Base-by-base conservation (phyloP, 495 filamentous ascomycete genomes). In the Margaritispora aquatica region DNA sequence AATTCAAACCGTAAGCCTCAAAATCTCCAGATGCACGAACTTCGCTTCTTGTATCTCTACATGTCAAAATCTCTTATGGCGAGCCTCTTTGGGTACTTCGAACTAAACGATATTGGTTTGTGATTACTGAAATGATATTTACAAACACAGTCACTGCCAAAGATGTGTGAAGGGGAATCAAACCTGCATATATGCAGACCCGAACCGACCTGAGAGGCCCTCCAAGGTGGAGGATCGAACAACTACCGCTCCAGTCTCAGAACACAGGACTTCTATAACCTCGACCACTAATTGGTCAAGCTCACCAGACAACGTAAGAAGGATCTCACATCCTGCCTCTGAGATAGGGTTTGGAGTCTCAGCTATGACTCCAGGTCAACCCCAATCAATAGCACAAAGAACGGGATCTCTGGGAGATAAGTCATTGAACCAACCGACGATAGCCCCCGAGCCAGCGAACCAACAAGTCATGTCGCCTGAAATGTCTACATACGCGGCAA, bases 381-480 rank as follows among this genome's bases (percentile, higher is more conserved):
- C 21, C 19, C 38, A 44, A 44, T 2, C 38, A 3, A 44, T 3
- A 15, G 19, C 19, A 15, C 38, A 7, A 2, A n/a, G 38, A n/a
- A 17, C 17, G 19, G 8, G 38, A 8, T 44, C 38, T n/a, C 17
- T 17, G 38, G 15, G 38, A 15, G 17, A 44, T n/a, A 3, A 44
- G 3, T 3, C 15, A 15, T 2, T 44, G 38, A 44, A 44, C 19
- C 44, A 19, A 26, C n/a, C 2, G 13, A 48, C 1, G 4, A 3
- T 23, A 13, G 9, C 44, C 34, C 15, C 23, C 4, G 55, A 20
- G 19, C 1, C 7, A 10, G 38, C 13, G n/a, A 9, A 29, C 26
- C 36, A 56, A 17, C 55, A 57, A 49, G 55, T 49, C 4, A 27
- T 57, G 44, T 57, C 55, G 1, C 55, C 55, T 29, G 55, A 57